phyloP scores from a whole-genome alignment of 2,329 filamentous ascomycete genomes.

The Fusarium floridanum region DNA sequence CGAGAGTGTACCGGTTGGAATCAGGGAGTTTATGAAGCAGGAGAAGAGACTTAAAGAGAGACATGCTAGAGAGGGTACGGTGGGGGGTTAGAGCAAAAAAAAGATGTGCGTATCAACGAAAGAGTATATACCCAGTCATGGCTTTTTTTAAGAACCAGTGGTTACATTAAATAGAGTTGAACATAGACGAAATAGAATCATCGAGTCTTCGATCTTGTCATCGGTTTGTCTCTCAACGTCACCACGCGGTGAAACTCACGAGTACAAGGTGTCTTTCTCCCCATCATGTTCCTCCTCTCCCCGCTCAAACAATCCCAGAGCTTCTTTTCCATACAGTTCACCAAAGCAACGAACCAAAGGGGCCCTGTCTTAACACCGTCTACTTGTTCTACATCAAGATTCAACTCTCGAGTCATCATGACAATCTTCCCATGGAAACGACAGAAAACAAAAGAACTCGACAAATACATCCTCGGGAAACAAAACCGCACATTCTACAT shows the following conservation, averaged over 20 bases:
- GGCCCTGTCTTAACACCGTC: neutral
- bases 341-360: neutral
- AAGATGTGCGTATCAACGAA: neutral
- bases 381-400: neutral
- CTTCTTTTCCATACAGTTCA: neutral
- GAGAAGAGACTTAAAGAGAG: constrained; percentile 90
- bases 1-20: constrained; percentile 86
- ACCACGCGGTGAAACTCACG: neutral
- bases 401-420: neutral
- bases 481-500: constrained; percentile 3
- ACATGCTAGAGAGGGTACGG: constrained; percentile 70
- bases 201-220: neutral
- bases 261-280: neutral
- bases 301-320: neutral
- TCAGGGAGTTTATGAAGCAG: constrained; percentile 96
- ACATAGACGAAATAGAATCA: constrained; percentile 38
- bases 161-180: constrained; percentile 35
- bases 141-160: constrained; percentile 10
- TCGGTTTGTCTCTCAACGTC: neutral
- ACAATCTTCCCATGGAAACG: neutral
- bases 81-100: constrained; percentile 51
- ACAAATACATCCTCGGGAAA: neutral
- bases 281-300: neutral
- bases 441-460: neutral
- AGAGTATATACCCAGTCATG: constrained; percentile 38